Base-by-base conservation (phyloP, 1,284 basidiomycete genomes). In the Moesziomyces sp. region DNA sequence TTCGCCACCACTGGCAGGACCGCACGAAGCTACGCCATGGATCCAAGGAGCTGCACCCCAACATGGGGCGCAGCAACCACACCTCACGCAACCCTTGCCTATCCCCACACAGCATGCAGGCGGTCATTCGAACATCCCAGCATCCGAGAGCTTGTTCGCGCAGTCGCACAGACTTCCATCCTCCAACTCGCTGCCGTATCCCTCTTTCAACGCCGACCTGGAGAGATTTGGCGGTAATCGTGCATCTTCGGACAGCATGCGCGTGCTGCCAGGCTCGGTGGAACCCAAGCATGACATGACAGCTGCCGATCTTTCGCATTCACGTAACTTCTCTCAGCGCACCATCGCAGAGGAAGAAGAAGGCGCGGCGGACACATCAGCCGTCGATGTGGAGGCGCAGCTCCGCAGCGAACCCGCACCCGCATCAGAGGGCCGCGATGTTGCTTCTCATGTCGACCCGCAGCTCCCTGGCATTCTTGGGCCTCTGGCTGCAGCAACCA, bases 181-280 rank as follows among this genome's bases (percentile, higher is more conserved):
- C 16, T 18, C 38, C 2, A 18, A 40, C 14, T 68, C 65, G 3
- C 21, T 58, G 21, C 69, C 59, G 1, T 67, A 73, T 35, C 64
- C 60, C 24, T 54, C 58, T 1, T 74, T 53, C 61, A 65, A 48
- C 50, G 61, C 57, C 1, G 65, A 74, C 21, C 46, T 74, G 24
- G 65, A 74, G 28, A 24, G 54, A 5, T 68, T 74, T 24, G 65
- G 61, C 14, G 65, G 65, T 38, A 13, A 58, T 6, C 57, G 71
- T 13, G 59, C 62, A 14, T 74, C 72, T 0, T 63, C 56, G 3
- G 72, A 74, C 40, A 74, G 72, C 42, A 62, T 74, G 67, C 61
- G 72, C 5, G 72, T 70, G 13, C 58, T 74, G 5, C 72, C 67
- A 2, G 72, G 72, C 19, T 74, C 72, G 3, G 51, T 73, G 0